A percentile compares a stretch with the other conserved stretches of the same genome.
Evolutionary conservation across 2,329 filamentous ascomycete species (phyloP).

Genomic region (Thyridium curvatum): DNA sequence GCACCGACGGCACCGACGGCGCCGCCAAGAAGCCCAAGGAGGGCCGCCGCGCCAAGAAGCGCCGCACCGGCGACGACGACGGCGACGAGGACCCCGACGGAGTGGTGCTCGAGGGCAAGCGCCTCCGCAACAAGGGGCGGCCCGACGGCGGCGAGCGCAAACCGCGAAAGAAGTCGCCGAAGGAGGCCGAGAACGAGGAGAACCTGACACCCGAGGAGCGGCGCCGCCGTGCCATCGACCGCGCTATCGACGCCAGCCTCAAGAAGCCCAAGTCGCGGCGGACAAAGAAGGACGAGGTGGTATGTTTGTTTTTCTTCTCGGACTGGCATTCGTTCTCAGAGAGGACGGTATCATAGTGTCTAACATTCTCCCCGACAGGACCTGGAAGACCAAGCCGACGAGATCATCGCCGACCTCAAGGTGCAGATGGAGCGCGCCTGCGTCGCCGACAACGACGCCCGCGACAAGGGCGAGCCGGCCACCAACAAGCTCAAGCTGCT

Average conservation of each 20-base stretch:
- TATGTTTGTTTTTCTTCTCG: conserved; percentile 34
- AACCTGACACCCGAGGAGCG: conserved; percentile 78
- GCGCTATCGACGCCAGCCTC: conserved; percentile 80
- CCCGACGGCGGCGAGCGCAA: conserved; percentile 12
- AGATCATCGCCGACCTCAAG: conserved; percentile 82
- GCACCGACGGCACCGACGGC: conserved; percentile 49
- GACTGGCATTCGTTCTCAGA: background rate
- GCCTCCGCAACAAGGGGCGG: conserved; percentile 31
- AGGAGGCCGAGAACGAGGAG: conserved; percentile 65
- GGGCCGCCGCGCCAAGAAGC: conserved; percentile 64
- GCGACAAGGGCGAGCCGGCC: conserved; percentile 72
- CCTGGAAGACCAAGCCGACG: conserved; percentile 82
- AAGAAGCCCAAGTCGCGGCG: conserved; percentile 72
- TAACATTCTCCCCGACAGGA: no score
- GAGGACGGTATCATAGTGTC: no score
- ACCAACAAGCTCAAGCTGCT: conserved; percentile 91
- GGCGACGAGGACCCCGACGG: conserved; percentile 42
- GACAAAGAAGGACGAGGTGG: conserved; percentile 82
- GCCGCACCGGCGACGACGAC: conserved; percentile 44
- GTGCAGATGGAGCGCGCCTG: conserved; percentile 87
- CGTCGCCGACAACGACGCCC: conserved; percentile 76
- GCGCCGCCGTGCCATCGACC: conserved; percentile 75
- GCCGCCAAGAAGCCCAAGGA: conserved; percentile 66
- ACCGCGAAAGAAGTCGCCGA: conserved; percentile 26
- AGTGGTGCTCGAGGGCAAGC: conserved; percentile 38